Base-by-base conservation (phyloP, 352 stramenopile genomes). In the Phytophthora niederhauseri region DNA sequence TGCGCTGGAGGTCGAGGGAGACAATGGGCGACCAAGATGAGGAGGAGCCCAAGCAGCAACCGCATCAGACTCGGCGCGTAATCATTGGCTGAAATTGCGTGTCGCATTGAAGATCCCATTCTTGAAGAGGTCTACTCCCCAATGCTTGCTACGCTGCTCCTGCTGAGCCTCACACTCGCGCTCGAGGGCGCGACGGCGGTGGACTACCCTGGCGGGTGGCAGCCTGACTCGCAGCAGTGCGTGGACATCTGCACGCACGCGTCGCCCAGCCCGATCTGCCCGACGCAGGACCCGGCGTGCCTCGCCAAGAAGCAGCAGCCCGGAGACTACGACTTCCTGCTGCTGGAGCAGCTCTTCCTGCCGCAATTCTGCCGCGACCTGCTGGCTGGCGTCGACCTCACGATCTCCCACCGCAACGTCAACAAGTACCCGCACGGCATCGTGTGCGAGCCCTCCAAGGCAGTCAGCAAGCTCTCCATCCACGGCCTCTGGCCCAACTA, bases 401-500 rank as follows among this genome's bases (percentile, higher is more conserved):
- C 78, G 19, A 65, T 86, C 28, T 82, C 77, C 34, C 80, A 89
- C 51, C 73, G 69, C n/a, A 82, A 84, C 36, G 80, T 89, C 6
- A 77, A 77, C 53, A 65, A 68, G 41, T 85, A 73, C 49, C 80
- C 80, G 6, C 7, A 58, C n/a, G 80, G 80, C 22, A 85, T 86
- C 57, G 50, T 61, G 26, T 89, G 80, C 48, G 55, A 72, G 9
- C 70, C 68, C 24, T 58, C 38, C 41, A 70, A 64, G 17, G 75
- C 67, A 1, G 11, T 17, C 19, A 85, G 66, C 56, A 66, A 59
- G n/a, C 72, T 89, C 24, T 75, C 70, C 19, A 80, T 89, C 56
- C 80, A 89, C 60, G 80, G 80, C 3, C 74, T 89, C 20, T 89
- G 80, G 80, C 76, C 80, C 54, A 83, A 81, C 66, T 83, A 88